Evolutionary conservation across 495 filamentous ascomycete species (phyloP).

Genomic region (Copromyces sp.): DNA sequence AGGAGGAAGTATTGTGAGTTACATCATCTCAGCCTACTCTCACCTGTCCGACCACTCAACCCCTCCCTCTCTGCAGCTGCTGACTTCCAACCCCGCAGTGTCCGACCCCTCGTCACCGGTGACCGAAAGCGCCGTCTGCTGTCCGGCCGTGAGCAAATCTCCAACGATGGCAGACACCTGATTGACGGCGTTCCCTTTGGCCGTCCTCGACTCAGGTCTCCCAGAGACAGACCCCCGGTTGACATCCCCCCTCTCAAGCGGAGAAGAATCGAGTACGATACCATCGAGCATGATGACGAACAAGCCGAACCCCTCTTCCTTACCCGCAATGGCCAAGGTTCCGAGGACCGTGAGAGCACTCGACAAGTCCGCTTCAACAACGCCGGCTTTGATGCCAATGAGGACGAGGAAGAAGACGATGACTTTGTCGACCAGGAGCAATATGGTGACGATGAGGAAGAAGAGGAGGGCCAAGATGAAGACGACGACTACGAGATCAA

Average conservation of each 20-base stretch:
- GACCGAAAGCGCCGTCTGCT: constrained; percentile 67
- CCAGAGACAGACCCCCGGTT: constrained; percentile 53
- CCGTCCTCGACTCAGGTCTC: constrained; percentile 51
- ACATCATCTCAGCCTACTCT: background rate
- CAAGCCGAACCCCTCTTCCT: constrained; percentile 24
- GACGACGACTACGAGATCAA: constrained; percentile 12
- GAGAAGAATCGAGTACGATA: constrained; percentile 40
- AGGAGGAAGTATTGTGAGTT: constrained; percentile 72
- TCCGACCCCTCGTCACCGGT: constrained; percentile 65
- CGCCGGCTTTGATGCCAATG: constrained; percentile 14
- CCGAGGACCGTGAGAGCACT: constrained; percentile 17
- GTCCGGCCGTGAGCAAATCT: constrained; percentile 77
- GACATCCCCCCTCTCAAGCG: constrained; percentile 72
- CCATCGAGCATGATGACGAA: constrained; percentile 15
- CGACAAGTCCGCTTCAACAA: constrained; percentile 12
- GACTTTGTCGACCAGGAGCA: constrained; percentile 7
- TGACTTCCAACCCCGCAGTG: constrained; percentile 38
- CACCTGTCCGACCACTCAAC: constrained; percentile 3
- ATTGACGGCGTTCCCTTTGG: constrained; percentile 89
- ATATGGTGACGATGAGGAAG: constrained; percentile 8
- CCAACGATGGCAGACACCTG: constrained; percentile 67
- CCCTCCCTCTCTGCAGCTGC: background rate
- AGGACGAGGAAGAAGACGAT: constrained; percentile 9
- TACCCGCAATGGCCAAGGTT: constrained; percentile 26
- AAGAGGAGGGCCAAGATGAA: constrained; percentile 23